A percentile compares a stretch with the other conserved stretches of the same genome.
These are phyloP conservation scores for Candida ipomoeae DNA, from an alignment of 805 yeast species.

Conservation along the genomic window DNA sequence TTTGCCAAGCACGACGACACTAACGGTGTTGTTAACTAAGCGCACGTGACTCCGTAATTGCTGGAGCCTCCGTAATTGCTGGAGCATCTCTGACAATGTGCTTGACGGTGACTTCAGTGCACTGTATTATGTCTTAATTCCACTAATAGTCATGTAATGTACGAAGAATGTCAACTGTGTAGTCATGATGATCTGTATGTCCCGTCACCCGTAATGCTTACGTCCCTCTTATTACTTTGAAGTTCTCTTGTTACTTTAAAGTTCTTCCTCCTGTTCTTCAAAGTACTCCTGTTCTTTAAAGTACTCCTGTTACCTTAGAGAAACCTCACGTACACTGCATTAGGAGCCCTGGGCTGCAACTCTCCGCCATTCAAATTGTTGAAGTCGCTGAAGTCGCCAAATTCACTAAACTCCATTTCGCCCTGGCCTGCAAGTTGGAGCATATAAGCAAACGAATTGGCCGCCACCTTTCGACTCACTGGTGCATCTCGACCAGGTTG, in stretches of 20 bases:
- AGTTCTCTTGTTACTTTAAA: too few relatives aligned
- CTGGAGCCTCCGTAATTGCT: not conserved
- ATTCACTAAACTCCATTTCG: not conserved
- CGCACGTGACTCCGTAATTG: not conserved
- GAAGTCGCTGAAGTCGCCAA: too few relatives aligned
- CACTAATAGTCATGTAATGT: not conserved
- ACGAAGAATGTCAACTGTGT: conserved; percentile 1
- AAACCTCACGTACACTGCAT: not conserved
- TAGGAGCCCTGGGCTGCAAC: not conserved
- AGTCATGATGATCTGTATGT: too few relatives aligned
- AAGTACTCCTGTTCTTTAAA: not conserved
- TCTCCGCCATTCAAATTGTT: not conserved
- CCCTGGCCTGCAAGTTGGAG: conserved; percentile 13
- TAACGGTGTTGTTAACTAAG: conserved; percentile 24
- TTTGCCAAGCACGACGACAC: conserved; percentile 37
- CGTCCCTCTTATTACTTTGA: too few relatives aligned
- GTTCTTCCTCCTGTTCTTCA: not conserved
- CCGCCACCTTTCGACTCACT: conserved; percentile 12
- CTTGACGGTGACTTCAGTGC: conserved; percentile 1
- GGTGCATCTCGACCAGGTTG: not conserved
- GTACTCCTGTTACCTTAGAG: not conserved
- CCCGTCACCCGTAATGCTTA: too few relatives aligned
- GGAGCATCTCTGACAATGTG: not conserved
- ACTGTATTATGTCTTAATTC: conserved; percentile 1
- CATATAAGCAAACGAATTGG: conserved; percentile 14